Evolutionary conservation across 1,284 basidiomycete species (phyloP).

Genomic region (Gymnopus androsaceus): DNA sequence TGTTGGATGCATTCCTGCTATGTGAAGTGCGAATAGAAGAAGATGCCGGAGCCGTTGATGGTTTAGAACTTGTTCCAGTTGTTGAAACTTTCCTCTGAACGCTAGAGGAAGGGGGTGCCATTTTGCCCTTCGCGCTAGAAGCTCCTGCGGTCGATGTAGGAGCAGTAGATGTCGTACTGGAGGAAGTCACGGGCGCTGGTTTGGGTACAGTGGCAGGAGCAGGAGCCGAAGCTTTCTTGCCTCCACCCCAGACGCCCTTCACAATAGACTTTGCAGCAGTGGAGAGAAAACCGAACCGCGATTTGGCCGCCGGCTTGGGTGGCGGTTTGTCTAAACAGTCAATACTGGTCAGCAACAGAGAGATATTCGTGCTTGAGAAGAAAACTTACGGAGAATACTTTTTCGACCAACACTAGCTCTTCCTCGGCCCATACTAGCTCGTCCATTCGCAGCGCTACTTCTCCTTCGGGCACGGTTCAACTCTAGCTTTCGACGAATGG

Average conservation of each 20-base stretch:
- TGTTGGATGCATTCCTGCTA: slow-evolving; percentile 8
- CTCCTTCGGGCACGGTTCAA: slow-evolving; percentile 61
- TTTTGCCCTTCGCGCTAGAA: not conserved
- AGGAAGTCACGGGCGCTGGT: not conserved
- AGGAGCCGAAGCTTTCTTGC: slow-evolving; percentile 31
- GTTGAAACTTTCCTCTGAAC: slow-evolving; percentile 9
- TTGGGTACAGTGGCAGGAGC: not conserved
- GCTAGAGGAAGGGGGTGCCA: not conserved
- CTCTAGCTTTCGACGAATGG: slow-evolving; percentile 62
- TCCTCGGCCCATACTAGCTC: slow-evolving; percentile 26
- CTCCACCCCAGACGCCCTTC: slow-evolving; percentile 56
- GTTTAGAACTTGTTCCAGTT: slow-evolving; percentile 4
- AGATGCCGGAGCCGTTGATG: not conserved
- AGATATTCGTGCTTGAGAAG: slow-evolving; percentile 9
- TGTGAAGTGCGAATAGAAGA: not conserved
- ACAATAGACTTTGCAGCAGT: slow-evolving; percentile 62
- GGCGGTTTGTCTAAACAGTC: slow-evolving; percentile 10
- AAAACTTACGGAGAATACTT: slow-evolving; percentile 38
- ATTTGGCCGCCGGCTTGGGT: slow-evolving; percentile 35
- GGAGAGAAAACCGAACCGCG: slow-evolving; percentile 57
- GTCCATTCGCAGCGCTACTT: slow-evolving; percentile 54
- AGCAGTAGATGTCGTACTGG: not conserved
- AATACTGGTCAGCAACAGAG: not conserved
- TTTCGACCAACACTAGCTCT: slow-evolving; percentile 44
- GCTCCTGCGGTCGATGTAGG: not conserved